A percentile compares a stretch with the other conserved stretches of the same genome.
Evolutionary conservation across 768 basidiomycete species (phyloP).

Genomic region (Leucocoprinus birnbaumii): DNA sequence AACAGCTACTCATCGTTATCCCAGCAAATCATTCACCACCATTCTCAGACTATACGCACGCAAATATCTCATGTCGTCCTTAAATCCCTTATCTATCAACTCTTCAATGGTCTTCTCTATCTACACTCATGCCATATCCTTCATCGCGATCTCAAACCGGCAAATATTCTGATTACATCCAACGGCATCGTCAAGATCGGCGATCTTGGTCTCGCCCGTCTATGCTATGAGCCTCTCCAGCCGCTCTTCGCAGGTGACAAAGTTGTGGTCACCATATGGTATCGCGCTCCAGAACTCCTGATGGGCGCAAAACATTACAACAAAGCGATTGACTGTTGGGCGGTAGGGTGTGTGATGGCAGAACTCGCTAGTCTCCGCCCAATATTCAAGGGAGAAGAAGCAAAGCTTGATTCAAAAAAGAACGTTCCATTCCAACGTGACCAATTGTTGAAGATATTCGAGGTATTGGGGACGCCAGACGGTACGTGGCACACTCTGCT

Average conservation of each 20-base stretch:
- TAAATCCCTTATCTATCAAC: slow-evolving; percentile 92
- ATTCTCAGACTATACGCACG: slow-evolving; percentile 84
- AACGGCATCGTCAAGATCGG: slow-evolving; percentile 93
- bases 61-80: slow-evolving; percentile 76
- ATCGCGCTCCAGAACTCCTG: slow-evolving; percentile 93
- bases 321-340: slow-evolving; percentile 96
- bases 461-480: slow-evolving; percentile 86
- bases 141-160: slow-evolving; percentile 97
- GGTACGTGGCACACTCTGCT: slow-evolving; percentile 42
- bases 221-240: slow-evolving; percentile 89
- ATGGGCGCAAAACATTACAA: slow-evolving; percentile 98
- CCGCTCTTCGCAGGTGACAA: slow-evolving; percentile 93
- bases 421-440: slow-evolving; percentile 96
- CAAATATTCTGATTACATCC: slow-evolving; percentile 95
- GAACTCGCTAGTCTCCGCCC: slow-evolving; percentile 91
- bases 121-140: slow-evolving; percentile 94
- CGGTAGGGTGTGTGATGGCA: slow-evolving; percentile 96
- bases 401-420: slow-evolving; percentile 95
- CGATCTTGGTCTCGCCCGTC: slow-evolving; percentile 92
- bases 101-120: slow-evolving; percentile 91
- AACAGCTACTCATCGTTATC: background rate
- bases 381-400: slow-evolving; percentile 99
- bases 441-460: slow-evolving; percentile 94
- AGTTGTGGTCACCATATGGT: slow-evolving; percentile 99
- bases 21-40: slow-evolving; percentile 98